Evolutionary conservation across 2,329 filamentous ascomycete species (phyloP), one percentile per base, ranked within the genome.

Genomic region (Monosporascus sp.): DNA sequence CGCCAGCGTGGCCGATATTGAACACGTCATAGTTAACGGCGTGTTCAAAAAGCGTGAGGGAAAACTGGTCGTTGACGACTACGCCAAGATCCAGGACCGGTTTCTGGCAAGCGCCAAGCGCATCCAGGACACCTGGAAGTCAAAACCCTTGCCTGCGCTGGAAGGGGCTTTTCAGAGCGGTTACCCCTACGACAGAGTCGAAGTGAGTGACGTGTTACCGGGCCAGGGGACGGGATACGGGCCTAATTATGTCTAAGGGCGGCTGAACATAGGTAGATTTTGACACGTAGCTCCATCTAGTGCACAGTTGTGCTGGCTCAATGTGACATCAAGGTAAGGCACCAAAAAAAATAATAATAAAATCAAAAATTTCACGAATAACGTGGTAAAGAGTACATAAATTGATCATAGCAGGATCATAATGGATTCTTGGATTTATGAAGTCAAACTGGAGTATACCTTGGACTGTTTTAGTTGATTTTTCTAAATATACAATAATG

Each of bases 1-100:
- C 55, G 72, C 77, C 1, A 76, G 72, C 49, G 71, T 78, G 3
- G 77, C 73, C 0, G 78, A 82, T 54, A 65, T 82, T 17, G 62
- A 74, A 50, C 68, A 75, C 44, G 79, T 81, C 1, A 52, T 78
- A 5, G 72, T 81, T 0, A 70, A 73, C 49, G 78, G 78, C 0
- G 62, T 69, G 47, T 79, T 74, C 43, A 65, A 69, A 37, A 82
- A 80, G 66, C 61, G 67, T 3, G 69, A 74, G 11, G 66, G 72
- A 3, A 69, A 61, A 60, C 55, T 61, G n/a, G 58, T 55, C 3
- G 56, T 56, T 0, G 22, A 52, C 1, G 48, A 56, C 3, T 70
- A 70, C 45, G 41, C 51, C 0, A 55, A 56, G 2, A 62, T 67
- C 0, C 64, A 59, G 45, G 51, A 58, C 7, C 56, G 57, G 14